Percentiles rank a stretch among this genome's conserved stretches.
Conservation (phyloP, 257 asterid species). For the Vinca minor region DNA sequence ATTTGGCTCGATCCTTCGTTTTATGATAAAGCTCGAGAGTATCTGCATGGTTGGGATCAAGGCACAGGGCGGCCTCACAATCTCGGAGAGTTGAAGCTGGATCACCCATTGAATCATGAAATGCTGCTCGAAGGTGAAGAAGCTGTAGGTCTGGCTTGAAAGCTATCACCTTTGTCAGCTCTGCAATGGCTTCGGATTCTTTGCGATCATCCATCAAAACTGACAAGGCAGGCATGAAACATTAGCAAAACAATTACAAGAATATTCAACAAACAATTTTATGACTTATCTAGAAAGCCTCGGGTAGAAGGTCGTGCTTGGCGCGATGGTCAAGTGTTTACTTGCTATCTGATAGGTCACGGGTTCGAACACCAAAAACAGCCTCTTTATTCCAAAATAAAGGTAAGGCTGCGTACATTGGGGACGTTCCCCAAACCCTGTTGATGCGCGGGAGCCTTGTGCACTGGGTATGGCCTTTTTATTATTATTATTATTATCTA, state of each 20-base stretch:
- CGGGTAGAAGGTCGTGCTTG: too few relatives aligned
- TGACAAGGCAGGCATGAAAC: constrained; percentile 16
- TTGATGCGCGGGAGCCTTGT: too few relatives aligned
- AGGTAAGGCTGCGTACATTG: too few relatives aligned
- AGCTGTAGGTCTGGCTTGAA: constrained; percentile 79
- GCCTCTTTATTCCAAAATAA: too few relatives aligned
- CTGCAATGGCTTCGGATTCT: constrained; percentile 74
- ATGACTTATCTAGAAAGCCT: too few relatives aligned
- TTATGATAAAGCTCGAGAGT: constrained; percentile 58
- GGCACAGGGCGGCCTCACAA: constrained; percentile 88
- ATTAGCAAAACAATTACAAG: background rate
- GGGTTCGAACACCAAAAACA: too few relatives aligned
- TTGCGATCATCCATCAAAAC: constrained; percentile 91
- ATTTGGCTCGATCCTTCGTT: constrained; percentile 32
- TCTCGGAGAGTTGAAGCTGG: constrained; percentile 48
- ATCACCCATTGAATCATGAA: constrained; percentile 75
- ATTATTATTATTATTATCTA: too few relatives aligned
- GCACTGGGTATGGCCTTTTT: too few relatives aligned
- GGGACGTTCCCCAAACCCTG: too few relatives aligned
- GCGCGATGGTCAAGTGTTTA: too few relatives aligned
- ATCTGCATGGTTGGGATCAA: constrained; percentile 64
- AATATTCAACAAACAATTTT: background rate
- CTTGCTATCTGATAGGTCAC: too few relatives aligned
- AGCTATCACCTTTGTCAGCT: constrained; percentile 68
- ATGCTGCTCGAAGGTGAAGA: constrained; percentile 92